These are phyloP conservation scores for Oxalis stricta DNA, from an alignment of 441 rosid species.

Conservation along the genomic window DNA sequence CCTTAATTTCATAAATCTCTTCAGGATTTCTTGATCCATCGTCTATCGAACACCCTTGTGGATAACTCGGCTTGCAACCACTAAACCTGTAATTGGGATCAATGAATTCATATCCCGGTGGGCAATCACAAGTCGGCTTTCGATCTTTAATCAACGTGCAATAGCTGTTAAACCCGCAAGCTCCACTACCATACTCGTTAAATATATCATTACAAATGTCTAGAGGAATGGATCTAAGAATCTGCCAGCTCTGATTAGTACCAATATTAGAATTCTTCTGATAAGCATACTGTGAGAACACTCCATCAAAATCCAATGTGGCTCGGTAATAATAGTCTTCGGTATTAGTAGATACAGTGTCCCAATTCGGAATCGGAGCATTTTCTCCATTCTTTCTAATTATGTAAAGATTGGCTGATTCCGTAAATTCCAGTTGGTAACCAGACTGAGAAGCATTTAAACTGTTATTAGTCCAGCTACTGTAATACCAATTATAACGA, in stretches of 20 bases:
- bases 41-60: slow-evolving; percentile 6
- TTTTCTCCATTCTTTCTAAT: neutral
- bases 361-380: neutral
- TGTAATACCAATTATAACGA: slow-evolving; percentile 5
- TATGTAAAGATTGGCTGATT: slow-evolving; percentile 5
- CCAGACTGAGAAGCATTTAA: slow-evolving; percentile 1
- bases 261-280: slow-evolving; percentile 3
- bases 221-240: neutral
- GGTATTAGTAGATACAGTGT: neutral
- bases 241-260: neutral
- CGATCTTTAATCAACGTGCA: slow-evolving; percentile 3
- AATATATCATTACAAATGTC: slow-evolving; percentile 3
- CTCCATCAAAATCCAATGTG: slow-evolving; percentile 16
- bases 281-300: slow-evolving; percentile 11
- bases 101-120: slow-evolving; percentile 3
- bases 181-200: neutral
- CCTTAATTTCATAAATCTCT: slow-evolving; percentile 4
- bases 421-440: slow-evolving; percentile 3
- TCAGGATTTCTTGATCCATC: slow-evolving; percentile 1
- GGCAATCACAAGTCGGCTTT: slow-evolving; percentile 15
- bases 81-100: slow-evolving; percentile 6
- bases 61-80: slow-evolving; percentile 1
- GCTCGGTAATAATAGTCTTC: slow-evolving; percentile 11
- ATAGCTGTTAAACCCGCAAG: slow-evolving; percentile 21
- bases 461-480: no score